Evolutionary conservation across 768 basidiomycete species (phyloP).

Genomic region (Rhizopogon rudus): DNA sequence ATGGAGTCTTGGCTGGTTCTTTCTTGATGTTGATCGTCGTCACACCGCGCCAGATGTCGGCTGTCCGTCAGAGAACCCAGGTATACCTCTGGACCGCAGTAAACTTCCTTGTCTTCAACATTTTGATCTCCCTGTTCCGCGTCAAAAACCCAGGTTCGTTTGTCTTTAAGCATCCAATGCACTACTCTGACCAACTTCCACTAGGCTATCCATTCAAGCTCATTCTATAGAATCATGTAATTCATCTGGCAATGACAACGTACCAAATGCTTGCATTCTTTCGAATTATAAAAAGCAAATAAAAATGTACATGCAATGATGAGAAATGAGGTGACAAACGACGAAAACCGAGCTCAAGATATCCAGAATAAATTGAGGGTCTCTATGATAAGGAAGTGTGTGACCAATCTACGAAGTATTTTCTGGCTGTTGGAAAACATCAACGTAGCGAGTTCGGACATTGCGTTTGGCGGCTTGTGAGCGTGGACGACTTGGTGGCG

Average conservation of each 20-base stretch:
- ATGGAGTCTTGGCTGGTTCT: conserved; percentile 74
- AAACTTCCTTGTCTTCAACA: conserved; percentile 79
- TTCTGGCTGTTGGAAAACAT: conserved; percentile 70
- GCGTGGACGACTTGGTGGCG: conserved; percentile 46
- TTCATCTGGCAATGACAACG: conserved; percentile 10
- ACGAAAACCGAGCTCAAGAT: conserved; percentile 6
- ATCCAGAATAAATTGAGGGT: not conserved
- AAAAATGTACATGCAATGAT: conserved; percentile 1
- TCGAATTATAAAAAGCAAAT: conserved; percentile 2
- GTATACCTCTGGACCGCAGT: conserved; percentile 87
- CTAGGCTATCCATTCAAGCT: conserved; percentile 80
- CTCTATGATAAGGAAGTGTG: conserved; percentile 1
- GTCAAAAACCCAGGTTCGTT: conserved; percentile 82
- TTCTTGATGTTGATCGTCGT: conserved; percentile 80
- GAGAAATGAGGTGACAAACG: conserved; percentile 13
- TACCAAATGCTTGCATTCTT: conserved; percentile 9
- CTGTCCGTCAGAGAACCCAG: conserved; percentile 74
- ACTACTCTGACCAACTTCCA: conserved; percentile 1
- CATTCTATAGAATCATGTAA: conserved; percentile 43
- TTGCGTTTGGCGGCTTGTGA: conserved; percentile 66
- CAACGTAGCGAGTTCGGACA: conserved; percentile 81
- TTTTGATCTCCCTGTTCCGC: conserved; percentile 82
- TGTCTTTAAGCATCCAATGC: not conserved
- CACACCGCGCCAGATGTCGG: conserved; percentile 71
- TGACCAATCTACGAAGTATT: conserved; percentile 13